Evolutionary conservation across 305 asterid genomes (phyloP).

Genomic region (Coffea humblotiana): DNA sequence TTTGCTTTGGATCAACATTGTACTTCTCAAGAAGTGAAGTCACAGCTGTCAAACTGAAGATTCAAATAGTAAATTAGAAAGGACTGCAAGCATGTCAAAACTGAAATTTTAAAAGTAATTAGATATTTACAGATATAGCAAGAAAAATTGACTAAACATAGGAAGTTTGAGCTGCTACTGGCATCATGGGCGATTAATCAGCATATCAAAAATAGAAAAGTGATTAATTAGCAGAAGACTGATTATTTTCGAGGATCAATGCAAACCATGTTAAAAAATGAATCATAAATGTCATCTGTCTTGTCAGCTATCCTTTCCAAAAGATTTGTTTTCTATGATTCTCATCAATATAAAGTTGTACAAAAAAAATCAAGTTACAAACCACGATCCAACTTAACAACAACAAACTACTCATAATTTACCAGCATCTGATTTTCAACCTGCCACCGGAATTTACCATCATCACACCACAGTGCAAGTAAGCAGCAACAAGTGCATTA

Average conservation of each 20-base stretch:
- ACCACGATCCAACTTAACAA: neutral
- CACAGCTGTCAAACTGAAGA: conserved; percentile 93
- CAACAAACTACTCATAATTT: neutral
- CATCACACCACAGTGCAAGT: neutral
- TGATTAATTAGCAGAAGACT: neutral
- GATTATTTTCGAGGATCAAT: neutral
- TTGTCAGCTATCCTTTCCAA: neutral
- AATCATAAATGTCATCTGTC: neutral
- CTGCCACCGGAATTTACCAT: neutral
- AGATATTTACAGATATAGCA: neutral
- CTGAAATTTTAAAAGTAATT: neutral
- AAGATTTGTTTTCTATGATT: neutral
- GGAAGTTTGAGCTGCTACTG: neutral
- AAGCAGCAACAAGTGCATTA: neutral
- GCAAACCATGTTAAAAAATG: neutral
- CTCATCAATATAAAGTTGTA: neutral
- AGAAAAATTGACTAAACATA: neutral
- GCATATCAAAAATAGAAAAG: neutral
- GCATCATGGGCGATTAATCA: neutral
- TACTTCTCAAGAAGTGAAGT: conserved; percentile 86
- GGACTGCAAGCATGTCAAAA: neutral
- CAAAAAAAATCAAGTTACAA: neutral
- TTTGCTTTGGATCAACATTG: conserved; percentile 74
- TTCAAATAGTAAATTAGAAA: conserved; percentile 27
- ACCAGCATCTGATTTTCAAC: neutral